Conservation (phyloP, 306 rosid species). For the Castanea crenata region DNA sequence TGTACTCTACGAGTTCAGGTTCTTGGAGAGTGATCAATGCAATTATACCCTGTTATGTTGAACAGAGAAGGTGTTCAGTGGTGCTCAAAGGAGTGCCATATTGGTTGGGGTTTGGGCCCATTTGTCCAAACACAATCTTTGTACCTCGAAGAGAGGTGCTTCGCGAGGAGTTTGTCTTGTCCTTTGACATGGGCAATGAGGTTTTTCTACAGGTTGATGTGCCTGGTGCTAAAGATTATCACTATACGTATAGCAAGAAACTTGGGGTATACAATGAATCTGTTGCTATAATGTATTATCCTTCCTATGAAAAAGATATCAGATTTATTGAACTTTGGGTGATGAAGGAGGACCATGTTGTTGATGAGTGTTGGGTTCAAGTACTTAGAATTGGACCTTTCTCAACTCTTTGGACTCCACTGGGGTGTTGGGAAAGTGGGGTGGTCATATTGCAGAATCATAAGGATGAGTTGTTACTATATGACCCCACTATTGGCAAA, state of each 20-base stretch:
- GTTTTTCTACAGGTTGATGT: background rate
- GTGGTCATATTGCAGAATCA: background rate
- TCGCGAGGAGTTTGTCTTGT: background rate
- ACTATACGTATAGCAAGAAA: background rate
- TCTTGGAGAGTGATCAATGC: slow-evolving; percentile 6
- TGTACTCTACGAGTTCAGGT: background rate
- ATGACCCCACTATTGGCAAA: background rate
- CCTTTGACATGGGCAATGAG: slow-evolving; percentile 11
- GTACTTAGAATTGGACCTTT: background rate
- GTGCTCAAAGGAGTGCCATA: slow-evolving; percentile 6
- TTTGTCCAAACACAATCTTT: background rate
- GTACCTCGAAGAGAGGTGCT: background rate
- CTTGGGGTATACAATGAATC: background rate
- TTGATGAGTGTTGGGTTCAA: background rate
- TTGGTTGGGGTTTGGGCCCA: slow-evolving; percentile 5
- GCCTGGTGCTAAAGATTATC: background rate
- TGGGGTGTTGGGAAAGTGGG: slow-evolving; percentile 7
- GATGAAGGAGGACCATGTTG: background rate
- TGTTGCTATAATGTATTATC: background rate
- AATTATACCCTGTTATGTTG: background rate
- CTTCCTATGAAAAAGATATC: background rate
- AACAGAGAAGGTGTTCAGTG: background rate
- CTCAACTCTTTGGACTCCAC: background rate
- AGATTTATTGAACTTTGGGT: slow-evolving; percentile 3
- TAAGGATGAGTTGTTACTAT: background rate